Base-by-base conservation (phyloP, 345 rosid species). In the Gossypioides kirkii region DNA sequence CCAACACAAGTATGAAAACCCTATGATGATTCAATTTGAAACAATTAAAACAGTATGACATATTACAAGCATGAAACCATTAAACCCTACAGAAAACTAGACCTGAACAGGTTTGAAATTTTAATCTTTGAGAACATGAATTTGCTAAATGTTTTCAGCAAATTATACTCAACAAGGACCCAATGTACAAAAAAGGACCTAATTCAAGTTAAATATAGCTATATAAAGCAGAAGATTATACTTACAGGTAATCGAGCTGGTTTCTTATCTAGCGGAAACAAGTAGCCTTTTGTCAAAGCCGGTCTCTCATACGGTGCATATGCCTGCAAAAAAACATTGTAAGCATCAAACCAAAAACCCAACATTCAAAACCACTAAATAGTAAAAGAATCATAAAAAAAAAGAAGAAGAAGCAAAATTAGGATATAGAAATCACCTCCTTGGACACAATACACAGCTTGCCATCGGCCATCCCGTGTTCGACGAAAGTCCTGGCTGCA, bases 1-100 rank as follows among this genome's bases (percentile, higher is more conserved):
- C 98, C 98, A 82, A 94, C 98, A 81, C 98, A 90, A 61, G 98
- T 94, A 79, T 94, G 98, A 84, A 94, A 94, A 17, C 98, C 96
- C 96, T 94, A 78, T 50, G 56, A 61, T 47, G 60, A 64, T 70
- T 73, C 65, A 68, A 72, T 71, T 49, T 54, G 36, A 70, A 13
- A 63, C 58, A 16, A 75, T 59, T 18, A 59, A 73, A 52, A 42
- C 77, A 61, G 41, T 23, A 62, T 47, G 41, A 69, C 65, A 71
- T 59, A 46, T 62, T 32, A 62, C 52, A 73, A 70, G 26, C 17
- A 67, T 54, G 6, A 52, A 16, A 50, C 14, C 6, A 13, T 16
- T 18, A 8, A 28, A 41, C 23, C 43, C 56, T 6, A 16, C 23
- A 17, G 72, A 68, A 49, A 68, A 68, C 71, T 47, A 47, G 28